Evolutionary conservation across 495 filamentous ascomycete genomes (phyloP).

Genomic region (Elasticomyces elasticus): DNA sequence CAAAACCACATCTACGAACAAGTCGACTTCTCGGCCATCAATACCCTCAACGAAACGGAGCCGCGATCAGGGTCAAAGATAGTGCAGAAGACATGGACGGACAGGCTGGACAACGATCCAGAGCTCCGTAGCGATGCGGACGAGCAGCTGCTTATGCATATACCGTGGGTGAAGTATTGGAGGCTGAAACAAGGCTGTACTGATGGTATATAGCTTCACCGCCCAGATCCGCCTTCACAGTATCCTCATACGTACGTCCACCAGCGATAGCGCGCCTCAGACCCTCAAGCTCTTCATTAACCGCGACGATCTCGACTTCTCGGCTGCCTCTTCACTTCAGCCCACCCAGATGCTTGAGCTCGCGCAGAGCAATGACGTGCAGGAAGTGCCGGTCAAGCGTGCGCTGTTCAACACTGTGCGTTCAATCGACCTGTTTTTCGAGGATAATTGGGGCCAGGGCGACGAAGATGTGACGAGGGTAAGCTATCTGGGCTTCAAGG

Average conservation of each 20-base stretch:
- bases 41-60: constrained; percentile 70
- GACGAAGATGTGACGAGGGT: constrained; percentile 71
- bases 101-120: constrained; percentile 58
- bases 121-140: constrained; percentile 78
- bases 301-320: constrained; percentile 77
- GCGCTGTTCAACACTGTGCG: constrained; percentile 77
- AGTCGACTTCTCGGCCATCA: constrained; percentile 77
- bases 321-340: constrained; percentile 52
- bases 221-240: constrained; percentile 87
- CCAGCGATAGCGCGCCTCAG: constrained; percentile 59
- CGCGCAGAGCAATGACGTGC: constrained; percentile 66
- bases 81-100: constrained; percentile 81
- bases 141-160: constrained; percentile 83
- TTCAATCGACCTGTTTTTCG: constrained; percentile 71
- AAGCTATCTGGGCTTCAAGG: constrained; percentile 82
- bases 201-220: constrained; percentile 57
- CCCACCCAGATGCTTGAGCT: constrained; percentile 73
- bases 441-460: constrained; percentile 50
- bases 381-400: constrained; percentile 77
- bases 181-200: not conserved
- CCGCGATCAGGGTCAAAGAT: constrained; percentile 60
- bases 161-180: constrained; percentile 57
- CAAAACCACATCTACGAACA: constrained; percentile 83
- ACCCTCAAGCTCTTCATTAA: constrained; percentile 81
- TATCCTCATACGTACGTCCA: constrained; percentile 69